phyloP scores from a whole-genome alignment of 257 asterid species.

The Ophiorrhiza pumila region DNA sequence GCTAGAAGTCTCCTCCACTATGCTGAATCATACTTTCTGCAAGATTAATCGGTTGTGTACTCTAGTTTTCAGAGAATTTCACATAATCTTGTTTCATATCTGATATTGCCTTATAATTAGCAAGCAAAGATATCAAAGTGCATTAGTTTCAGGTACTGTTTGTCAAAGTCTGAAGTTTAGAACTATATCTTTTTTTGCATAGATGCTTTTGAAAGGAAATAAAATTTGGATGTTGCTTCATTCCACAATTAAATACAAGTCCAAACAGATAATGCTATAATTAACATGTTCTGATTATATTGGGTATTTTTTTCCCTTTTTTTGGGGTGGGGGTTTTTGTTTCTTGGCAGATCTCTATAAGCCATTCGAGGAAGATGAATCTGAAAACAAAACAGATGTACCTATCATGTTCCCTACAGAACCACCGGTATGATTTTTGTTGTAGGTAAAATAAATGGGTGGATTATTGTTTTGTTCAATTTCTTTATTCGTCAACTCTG shows the following conservation, averaged over 20 bases:
- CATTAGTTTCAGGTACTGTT: neutral
- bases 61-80: no score
- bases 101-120: no score
- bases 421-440: slow-evolving; percentile 59
- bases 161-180: neutral
- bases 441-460: neutral
- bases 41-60: no score
- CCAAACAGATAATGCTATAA: neutral
- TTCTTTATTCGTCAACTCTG: neutral
- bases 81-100: no score
- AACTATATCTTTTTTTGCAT: neutral
- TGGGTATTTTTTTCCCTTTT: neutral
- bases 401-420: slow-evolving; percentile 60
- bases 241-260: neutral
- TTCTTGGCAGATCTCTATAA: slow-evolving; percentile 69
- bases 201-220: neutral
- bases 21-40: no score
- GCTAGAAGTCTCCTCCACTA: no score
- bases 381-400: slow-evolving; percentile 69
- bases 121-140: no score
- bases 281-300: neutral
- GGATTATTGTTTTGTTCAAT: neutral
- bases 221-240: neutral
- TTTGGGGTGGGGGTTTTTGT: neutral
- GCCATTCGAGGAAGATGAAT: slow-evolving; percentile 74